Conservation (phyloP, 1,284 basidiomycete species). For the Golubevia pallescens region DNA sequence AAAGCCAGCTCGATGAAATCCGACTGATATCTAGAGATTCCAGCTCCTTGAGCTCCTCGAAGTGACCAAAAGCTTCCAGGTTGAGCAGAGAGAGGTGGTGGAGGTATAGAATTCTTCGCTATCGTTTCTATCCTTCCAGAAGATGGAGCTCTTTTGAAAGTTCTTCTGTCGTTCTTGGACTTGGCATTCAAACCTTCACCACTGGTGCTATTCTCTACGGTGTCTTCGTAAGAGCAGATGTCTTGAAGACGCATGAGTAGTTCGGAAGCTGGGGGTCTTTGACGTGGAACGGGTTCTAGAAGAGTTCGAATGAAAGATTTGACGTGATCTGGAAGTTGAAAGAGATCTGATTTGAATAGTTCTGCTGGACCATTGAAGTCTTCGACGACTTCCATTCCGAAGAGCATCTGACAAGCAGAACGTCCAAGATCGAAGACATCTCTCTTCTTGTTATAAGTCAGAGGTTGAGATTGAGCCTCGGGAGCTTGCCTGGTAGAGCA, state of each 20-base stretch:
- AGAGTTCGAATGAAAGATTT: conserved; percentile 31
- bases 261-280: conserved; percentile 27
- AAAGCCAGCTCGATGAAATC: conserved; percentile 64
- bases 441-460: conserved; percentile 44
- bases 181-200: neutral
- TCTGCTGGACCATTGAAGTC: conserved; percentile 35
- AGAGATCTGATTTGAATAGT: conserved; percentile 16
- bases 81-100: neutral
- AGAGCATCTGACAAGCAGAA: conserved; percentile 53
- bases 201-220: conserved; percentile 6
- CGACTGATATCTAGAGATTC: conserved; percentile 41
- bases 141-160: neutral
- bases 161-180: neutral
- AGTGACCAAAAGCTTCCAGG: neutral
- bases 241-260: conserved; percentile 44
- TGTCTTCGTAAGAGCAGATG: conserved; percentile 37
- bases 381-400: conserved; percentile 32
- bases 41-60: neutral
- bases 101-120: neutral
- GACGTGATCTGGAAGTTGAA: conserved; percentile 22
- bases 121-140: neutral
- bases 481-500: conserved; percentile 45
- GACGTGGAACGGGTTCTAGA: conserved; percentile 42
- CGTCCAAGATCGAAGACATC: conserved; percentile 62
- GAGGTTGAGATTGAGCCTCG: conserved; percentile 39